Evolutionary conservation across 345 rosid genomes (phyloP), one percentile per base, ranked within the genome.

Genomic region (Sonneratia alba): DNA sequence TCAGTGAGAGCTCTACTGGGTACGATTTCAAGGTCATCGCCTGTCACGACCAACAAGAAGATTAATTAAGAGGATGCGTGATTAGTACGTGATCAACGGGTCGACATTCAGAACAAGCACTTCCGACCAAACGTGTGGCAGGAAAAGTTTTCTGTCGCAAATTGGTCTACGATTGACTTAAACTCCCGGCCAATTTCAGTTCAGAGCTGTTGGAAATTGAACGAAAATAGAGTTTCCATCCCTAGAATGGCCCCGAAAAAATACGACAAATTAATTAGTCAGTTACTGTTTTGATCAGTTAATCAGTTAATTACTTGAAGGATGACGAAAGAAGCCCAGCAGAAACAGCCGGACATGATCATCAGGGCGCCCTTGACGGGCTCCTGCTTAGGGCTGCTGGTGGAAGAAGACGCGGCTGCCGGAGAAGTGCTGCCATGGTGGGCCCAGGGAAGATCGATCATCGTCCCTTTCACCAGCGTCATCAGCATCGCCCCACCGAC

Each of bases 401-500:
- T 13, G 24, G 27, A 42, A 36, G 66, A 8, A 55, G 67, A 8
- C 43, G 59, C 37, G 7, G 71, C 51, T 9, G 51, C 51, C 51
- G 51, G 5, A 40, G 74, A 57, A 57, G 79, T 77, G 38, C 6
- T 16, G 37, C 66, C 13, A 0, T 12, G 18, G 37, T 32, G 38
- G n/a, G 86, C 80, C 99, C 99, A 91, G 24, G 97, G 97, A 47
- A 95, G 76, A 34, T 77, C 79, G 66, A 91, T 10, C 32, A 80
- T 70, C 12, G 90, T 81, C 59, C 97, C 97, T 78, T 85, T 86
- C 40, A 87, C 69, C 62, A 85, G 72, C 47, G 96, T 87, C 97
- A 95, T 91, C 21, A 95, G 21, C 93, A 89, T 90, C 34, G 99
- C 99, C 77, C 97, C 99, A 34, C 93, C 93, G 49, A 92, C 87